Conservation (phyloP, 805 yeast genomes). For the Lipomyces sp. region DNA sequence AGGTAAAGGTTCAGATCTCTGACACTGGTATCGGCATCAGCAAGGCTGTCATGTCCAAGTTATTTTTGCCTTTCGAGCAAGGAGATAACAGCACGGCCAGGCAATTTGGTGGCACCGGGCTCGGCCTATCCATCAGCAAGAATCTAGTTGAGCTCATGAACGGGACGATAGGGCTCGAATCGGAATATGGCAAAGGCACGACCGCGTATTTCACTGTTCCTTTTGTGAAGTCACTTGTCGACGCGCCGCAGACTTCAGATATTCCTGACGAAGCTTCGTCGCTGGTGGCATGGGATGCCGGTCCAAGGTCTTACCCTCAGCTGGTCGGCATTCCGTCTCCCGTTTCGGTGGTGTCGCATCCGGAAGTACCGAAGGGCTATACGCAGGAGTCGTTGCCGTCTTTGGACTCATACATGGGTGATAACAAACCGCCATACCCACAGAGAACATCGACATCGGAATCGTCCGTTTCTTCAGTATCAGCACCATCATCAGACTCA, state of each 20-base stretch:
- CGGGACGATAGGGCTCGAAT: slow-evolving; percentile 54
- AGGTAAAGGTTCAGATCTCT: slow-evolving; percentile 46
- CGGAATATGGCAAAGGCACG: slow-evolving; percentile 55
- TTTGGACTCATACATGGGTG: background rate
- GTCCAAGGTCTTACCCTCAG: background rate
- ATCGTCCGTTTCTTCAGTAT: background rate
- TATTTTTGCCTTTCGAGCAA: slow-evolving; percentile 59
- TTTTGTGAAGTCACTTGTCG: slow-evolving; percentile 26
- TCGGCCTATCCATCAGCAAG: slow-evolving; percentile 56
- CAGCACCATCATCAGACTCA: background rate
- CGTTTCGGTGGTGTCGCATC: background rate
- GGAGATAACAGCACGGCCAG: slow-evolving; percentile 61
- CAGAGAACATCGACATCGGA: background rate
- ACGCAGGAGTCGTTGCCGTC: background rate
- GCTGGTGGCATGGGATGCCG: slow-evolving; percentile 19
- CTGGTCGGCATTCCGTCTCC: slow-evolving; percentile 1
- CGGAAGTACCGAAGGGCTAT: background rate
- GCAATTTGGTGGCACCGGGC: slow-evolving; percentile 58
- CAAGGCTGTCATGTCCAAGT: slow-evolving; percentile 50
- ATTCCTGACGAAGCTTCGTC: slow-evolving; percentile 4
- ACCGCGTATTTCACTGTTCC: slow-evolving; percentile 51
- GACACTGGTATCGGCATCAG: slow-evolving; percentile 63
- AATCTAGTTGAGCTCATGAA: slow-evolving; percentile 56
- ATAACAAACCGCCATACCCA: background rate
- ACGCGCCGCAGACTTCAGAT: slow-evolving; percentile 40